Evolutionary conservation across 192 early-diverging fungal genomes (phyloP), one percentile per base, ranked within the genome.

Genomic region (Irineochytrium annulatum): DNA sequence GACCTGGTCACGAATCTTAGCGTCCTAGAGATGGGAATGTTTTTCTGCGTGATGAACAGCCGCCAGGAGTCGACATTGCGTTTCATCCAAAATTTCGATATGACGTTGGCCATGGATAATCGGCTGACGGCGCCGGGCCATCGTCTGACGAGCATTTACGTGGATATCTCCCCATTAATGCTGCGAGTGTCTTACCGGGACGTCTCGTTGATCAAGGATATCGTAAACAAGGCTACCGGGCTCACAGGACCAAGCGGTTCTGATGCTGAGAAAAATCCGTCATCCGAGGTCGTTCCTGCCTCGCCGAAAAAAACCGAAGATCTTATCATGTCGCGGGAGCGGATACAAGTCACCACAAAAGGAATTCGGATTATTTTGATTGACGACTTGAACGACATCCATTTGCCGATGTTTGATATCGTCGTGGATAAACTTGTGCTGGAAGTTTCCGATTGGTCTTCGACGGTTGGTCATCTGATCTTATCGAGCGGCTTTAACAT

Each of bases 61-160:
- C 76, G 89, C 11, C 76, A 85, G 5, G 86, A 89, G 34, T 91
- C 94, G 0, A 77, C 77, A 3, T 65, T 96, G 20, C 83, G 86
- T 4, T 90, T 97, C 43, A 90, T 99, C 64, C 89, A 97, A 59
- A 89, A 89, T 41, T 95, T 95, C 69, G 86, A 94, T 48, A 68
- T 95, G 16, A 84, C 86, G 2, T 54, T 91, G 22, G 81, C 84
- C 0, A 83, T 93, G 83, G 92, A 94, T 60, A 83, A 78, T 32
- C 83, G 85, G 11, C 75, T 76, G 6, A 72, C 83, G 2, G 75
- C 72, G 0, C 82, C 82, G 3, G 85, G 81, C 5, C 78, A 86
- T 34, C 74, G 78, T 39, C 64, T 85, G 8, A 84, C 85, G 1
- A 78, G 85, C 43, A 75, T 89, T 19, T 81, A 79, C 0, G 52